These are phyloP conservation scores for Letharia lupina DNA, from an alignment of 495 filamentous ascomycete species.

Conservation along the genomic window DNA sequence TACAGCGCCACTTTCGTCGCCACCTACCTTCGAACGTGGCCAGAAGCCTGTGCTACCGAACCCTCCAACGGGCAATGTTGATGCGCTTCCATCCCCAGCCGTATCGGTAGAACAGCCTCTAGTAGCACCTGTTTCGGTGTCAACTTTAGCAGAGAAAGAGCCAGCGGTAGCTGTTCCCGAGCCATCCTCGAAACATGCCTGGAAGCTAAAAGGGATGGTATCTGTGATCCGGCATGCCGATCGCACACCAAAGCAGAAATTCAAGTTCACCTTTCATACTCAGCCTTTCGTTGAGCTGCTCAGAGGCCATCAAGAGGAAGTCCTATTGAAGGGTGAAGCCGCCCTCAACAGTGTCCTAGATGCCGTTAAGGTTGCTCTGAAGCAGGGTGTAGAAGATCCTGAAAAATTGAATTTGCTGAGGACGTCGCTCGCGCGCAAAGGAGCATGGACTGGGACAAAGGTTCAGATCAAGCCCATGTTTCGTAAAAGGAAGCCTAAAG, in stretches of 20 bases:
- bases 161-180: slow-evolving; percentile 48
- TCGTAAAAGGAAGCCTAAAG: slow-evolving; percentile 63
- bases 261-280: slow-evolving; percentile 97
- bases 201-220: slow-evolving; percentile 98
- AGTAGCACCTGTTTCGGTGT: slow-evolving; percentile 12
- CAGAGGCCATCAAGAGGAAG: slow-evolving; percentile 91
- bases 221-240: slow-evolving; percentile 94
- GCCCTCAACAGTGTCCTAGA: slow-evolving; percentile 82
- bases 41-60: slow-evolving; percentile 16
- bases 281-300: slow-evolving; percentile 91
- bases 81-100: slow-evolving; percentile 20
- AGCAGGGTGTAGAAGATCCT: slow-evolving; percentile 70
- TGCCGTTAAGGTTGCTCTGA: slow-evolving; percentile 71
- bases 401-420: slow-evolving; percentile 76
- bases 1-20: slow-evolving; percentile 42
- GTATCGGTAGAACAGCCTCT: slow-evolving; percentile 13
- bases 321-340: slow-evolving; percentile 83
- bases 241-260: slow-evolving; percentile 96
- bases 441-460: slow-evolving; percentile 89
- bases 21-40: slow-evolving; percentile 38
- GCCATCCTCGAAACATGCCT: slow-evolving; percentile 86
- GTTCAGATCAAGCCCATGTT: slow-evolving; percentile 99
- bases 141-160: slow-evolving; percentile 26
- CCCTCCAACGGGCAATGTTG: slow-evolving; percentile 6
- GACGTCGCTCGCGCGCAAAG: slow-evolving; percentile 83